phyloP scores from a whole-genome alignment of 169 alveolate genomes.

The Eimeria tenella region DNA sequence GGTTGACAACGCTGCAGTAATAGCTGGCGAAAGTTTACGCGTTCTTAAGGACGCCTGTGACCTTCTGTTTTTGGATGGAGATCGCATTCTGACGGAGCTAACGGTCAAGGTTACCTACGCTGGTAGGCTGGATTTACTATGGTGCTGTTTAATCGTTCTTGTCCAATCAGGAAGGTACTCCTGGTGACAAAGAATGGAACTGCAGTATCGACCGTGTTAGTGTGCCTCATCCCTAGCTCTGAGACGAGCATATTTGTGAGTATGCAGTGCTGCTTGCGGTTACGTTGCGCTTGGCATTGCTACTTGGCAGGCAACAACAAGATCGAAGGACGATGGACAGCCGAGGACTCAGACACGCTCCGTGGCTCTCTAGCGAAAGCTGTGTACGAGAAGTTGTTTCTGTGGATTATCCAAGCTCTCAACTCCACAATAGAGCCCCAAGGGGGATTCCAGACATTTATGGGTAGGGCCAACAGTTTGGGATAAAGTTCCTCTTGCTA shows the following conservation, averaged over 20 bases:
- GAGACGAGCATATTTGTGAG: too few species aligned
- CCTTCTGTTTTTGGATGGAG: constrained; percentile 87
- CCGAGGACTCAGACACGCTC: constrained; percentile 90
- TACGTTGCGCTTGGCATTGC: too few species aligned
- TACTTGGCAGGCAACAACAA: constrained; percentile 87
- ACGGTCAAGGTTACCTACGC: constrained; percentile 89
- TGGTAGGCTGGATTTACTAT: constrained; percentile 69
- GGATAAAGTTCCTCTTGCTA: not conserved
- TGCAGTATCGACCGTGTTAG: not conserved
- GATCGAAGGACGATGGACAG: constrained; percentile 92
- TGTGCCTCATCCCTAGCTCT: too few species aligned
- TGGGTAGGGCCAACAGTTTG: constrained; percentile 90
- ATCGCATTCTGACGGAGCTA: constrained; percentile 86
- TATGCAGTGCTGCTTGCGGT: too few species aligned
- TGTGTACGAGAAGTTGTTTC: constrained; percentile 96
- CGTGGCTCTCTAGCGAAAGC: constrained; percentile 96
- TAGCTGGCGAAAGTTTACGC: constrained; percentile 83
- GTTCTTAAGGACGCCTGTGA: constrained; percentile 88
- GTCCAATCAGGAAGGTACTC: not conserved
- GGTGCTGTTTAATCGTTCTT: not conserved
- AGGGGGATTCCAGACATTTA: constrained; percentile 89
- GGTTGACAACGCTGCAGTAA: constrained; percentile 92
- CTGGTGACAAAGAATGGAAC: not conserved
- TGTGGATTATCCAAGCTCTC: constrained; percentile 95
- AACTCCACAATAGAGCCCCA: constrained; percentile 94